Evolutionary conservation across 805 yeast species (phyloP).

Genomic region (Hanseniaspora pseudoguilliermondii): DNA sequence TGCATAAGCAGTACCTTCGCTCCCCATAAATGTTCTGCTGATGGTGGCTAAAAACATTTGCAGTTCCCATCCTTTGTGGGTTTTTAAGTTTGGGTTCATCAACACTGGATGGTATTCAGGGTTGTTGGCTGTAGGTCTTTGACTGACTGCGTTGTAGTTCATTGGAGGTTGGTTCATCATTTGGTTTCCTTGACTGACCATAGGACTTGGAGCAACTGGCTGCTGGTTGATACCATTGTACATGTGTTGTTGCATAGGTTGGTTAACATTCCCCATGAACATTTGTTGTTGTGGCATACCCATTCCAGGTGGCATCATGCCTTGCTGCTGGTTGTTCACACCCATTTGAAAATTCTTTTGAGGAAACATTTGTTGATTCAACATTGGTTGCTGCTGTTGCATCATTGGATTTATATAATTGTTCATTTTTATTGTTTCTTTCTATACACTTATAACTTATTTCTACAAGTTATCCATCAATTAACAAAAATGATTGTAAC

Average conservation of each 20-base stretch:
- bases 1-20: slow-evolving; percentile 27
- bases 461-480: too few relatives aligned
- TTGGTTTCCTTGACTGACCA: slow-evolving; percentile 1
- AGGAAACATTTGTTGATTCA: background rate
- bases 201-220: slow-evolving; percentile 4
- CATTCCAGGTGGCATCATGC: slow-evolving; percentile 8
- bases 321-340: slow-evolving; percentile 1
- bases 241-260: slow-evolving; percentile 12
- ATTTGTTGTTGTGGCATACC: slow-evolving; percentile 6
- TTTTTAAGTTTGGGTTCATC: slow-evolving; percentile 24
- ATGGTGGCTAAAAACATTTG: slow-evolving; percentile 26
- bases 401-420: slow-evolving; percentile 3
- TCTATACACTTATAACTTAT: background rate
- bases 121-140: slow-evolving; percentile 20
- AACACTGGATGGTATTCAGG: slow-evolving; percentile 28
- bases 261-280: slow-evolving; percentile 1
- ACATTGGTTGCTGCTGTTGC: slow-evolving; percentile 4
- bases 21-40: slow-evolving; percentile 27
- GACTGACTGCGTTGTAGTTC: slow-evolving; percentile 3
- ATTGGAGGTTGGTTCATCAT: slow-evolving; percentile 3
- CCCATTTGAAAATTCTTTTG: slow-evolving; percentile 9
- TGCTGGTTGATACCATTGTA: slow-evolving; percentile 5
- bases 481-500: too few relatives aligned
- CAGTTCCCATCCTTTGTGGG: slow-evolving; percentile 28
- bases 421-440: background rate